Evolutionary conservation across 345 rosid genomes (phyloP).

Genomic region (Populus alba): DNA sequence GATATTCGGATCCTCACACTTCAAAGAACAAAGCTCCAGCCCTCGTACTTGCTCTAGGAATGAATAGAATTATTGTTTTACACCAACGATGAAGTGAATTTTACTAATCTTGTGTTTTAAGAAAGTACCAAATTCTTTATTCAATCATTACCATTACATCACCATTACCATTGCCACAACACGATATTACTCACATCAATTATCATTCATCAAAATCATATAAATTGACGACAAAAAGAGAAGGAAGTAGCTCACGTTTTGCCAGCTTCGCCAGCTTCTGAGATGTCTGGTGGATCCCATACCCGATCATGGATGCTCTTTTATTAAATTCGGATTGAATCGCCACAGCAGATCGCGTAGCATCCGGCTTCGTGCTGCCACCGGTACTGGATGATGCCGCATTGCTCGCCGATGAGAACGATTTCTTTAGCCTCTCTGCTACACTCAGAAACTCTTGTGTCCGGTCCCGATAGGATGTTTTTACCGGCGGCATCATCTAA

Average conservation of each 20-base stretch:
- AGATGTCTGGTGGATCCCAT: constrained; percentile 72
- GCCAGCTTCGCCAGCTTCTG: constrained; percentile 79
- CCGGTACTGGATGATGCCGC: constrained; percentile 24
- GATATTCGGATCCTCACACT: too few relatives aligned
- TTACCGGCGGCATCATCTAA: constrained; percentile 28
- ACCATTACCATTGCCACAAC: neutral
- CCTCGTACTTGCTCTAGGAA: neutral
- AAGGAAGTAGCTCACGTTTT: constrained; percentile 45
- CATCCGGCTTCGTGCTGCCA: constrained; percentile 37
- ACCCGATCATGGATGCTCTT: constrained; percentile 58
- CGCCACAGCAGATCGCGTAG: constrained; percentile 45
- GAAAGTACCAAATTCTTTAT: neutral
- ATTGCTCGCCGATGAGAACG: constrained; percentile 32
- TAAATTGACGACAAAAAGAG: neutral
- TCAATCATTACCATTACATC: neutral
- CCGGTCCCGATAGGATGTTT: constrained; percentile 67
- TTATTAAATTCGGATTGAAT: constrained; percentile 62
- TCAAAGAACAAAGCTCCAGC: neutral
- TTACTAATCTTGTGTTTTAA: neutral
- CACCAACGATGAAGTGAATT: neutral
- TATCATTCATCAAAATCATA: neutral
- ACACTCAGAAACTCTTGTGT: constrained; percentile 58
- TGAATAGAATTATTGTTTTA: too few relatives aligned
- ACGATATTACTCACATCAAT: neutral
- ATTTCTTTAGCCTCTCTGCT: constrained; percentile 54